These are phyloP conservation scores for Fusarium denticulatum DNA, from an alignment of 2,329 filamentous ascomycete genomes.

Conservation along the genomic window DNA sequence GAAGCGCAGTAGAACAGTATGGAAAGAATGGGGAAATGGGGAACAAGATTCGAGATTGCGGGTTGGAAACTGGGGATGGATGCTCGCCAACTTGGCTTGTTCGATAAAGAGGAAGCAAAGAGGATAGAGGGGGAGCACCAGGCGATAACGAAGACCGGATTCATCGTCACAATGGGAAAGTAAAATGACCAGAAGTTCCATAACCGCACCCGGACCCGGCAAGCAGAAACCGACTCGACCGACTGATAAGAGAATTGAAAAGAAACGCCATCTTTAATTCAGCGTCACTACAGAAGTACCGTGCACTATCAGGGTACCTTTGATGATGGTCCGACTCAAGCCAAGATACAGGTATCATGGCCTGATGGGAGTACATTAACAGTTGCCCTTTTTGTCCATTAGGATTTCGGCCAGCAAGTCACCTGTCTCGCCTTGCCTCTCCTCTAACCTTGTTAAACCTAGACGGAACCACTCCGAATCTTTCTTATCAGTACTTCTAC, in stretches of 20 bases:
- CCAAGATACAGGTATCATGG: conserved; percentile 26
- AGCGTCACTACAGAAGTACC: conserved; percentile 28
- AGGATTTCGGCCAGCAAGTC: conserved; percentile 29
- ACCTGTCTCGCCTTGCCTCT: conserved; percentile 21
- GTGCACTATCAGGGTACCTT: conserved; percentile 20
- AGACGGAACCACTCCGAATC: conserved; percentile 35
- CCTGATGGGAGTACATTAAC: conserved; percentile 20
- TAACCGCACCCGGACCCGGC: conserved; percentile 20
- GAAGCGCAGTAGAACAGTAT: conserved; percentile 22
- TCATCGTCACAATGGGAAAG: conserved; percentile 34
- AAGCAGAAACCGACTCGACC: conserved; percentile 26
- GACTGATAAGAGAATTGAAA: conserved; percentile 40
- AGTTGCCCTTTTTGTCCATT: conserved; percentile 30
- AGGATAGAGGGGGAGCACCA: conserved; percentile 26
- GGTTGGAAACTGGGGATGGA: conserved; percentile 31
- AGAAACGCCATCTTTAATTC: conserved; percentile 34
- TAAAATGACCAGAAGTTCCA: conserved; percentile 20
- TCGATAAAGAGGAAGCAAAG: not conserved
- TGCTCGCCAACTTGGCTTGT: conserved; percentile 5
- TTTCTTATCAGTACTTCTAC: conserved; percentile 42
- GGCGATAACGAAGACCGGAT: conserved; percentile 38
- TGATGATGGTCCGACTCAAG: not conserved
- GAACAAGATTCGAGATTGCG: conserved; percentile 25
- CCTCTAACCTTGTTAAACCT: conserved; percentile 11
- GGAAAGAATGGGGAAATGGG: conserved; percentile 39